Evolutionary conservation across 495 filamentous ascomycete genomes (phyloP).

Genomic region (Aspergillus cavernicola): DNA sequence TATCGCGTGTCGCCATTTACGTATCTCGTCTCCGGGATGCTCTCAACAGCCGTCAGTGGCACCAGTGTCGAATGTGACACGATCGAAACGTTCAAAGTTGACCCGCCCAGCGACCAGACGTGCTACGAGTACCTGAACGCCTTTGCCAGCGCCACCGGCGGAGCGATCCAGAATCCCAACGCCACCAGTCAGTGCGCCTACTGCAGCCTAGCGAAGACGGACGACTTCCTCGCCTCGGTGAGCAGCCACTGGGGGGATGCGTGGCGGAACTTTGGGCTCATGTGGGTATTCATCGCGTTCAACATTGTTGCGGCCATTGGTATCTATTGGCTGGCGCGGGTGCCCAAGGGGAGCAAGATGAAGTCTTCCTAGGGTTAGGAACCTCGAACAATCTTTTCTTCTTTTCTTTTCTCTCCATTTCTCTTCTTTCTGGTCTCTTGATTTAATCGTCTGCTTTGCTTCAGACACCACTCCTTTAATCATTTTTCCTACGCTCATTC

Average conservation of each 20-base stretch:
- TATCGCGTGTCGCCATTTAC: slow-evolving; percentile 72
- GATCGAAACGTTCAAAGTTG: slow-evolving; percentile 55
- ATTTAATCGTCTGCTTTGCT: no score
- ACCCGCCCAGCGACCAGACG: slow-evolving; percentile 43
- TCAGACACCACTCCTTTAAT: no score
- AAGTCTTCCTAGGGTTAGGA: background rate
- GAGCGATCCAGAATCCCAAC: slow-evolving; percentile 50
- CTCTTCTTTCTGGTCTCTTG: no score
- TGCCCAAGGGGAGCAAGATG: slow-evolving; percentile 49
- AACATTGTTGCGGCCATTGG: slow-evolving; percentile 60
- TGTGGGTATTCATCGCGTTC: slow-evolving; percentile 58
- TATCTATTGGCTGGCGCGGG: slow-evolving; percentile 66
- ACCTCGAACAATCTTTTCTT: no score
- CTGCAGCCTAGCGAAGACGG: background rate
- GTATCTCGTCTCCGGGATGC: slow-evolving; percentile 62
- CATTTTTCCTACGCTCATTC: no score
- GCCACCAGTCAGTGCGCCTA: slow-evolving; percentile 29
- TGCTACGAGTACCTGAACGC: slow-evolving; percentile 53
- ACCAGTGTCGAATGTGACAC: slow-evolving; percentile 50
- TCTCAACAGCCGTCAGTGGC: slow-evolving; percentile 59
- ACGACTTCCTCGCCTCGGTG: background rate
- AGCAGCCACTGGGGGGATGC: background rate
- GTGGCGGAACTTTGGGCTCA: slow-evolving; percentile 31
- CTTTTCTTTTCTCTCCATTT: no score
- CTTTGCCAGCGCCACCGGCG: slow-evolving; percentile 47